Evolutionary conservation across 768 basidiomycete species (phyloP).

Genomic region (Podaxis sp.): DNA sequence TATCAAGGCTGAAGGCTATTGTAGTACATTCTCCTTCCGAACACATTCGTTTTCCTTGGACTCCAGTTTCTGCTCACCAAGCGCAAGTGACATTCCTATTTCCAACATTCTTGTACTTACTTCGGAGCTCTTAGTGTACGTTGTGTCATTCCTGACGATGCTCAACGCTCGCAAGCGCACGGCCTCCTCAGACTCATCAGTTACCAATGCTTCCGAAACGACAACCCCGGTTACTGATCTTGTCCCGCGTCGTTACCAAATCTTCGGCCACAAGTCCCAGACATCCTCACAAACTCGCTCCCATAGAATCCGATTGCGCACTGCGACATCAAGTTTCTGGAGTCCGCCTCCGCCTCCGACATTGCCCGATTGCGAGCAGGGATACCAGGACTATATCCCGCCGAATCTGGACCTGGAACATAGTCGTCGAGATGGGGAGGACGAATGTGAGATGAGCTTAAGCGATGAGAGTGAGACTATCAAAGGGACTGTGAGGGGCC

Average conservation of each 20-base stretch:
- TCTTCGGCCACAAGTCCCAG: conserved; percentile 3
- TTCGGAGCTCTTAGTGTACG: conserved; percentile 38
- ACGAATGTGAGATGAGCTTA: conserved; percentile 3
- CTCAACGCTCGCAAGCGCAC: conserved; percentile 41
- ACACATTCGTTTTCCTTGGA: conserved; percentile 43
- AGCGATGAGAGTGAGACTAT: conserved; percentile 14
- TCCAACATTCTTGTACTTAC: not conserved
- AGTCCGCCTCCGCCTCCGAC: conserved; percentile 18
- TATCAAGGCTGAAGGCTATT: not conserved
- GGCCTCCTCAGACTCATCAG: not conserved
- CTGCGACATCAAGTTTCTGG: conserved; percentile 25
- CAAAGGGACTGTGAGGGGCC: not conserved
- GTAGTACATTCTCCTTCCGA: conserved; percentile 43
- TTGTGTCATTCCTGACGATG: conserved; percentile 47
- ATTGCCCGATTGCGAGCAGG: conserved; percentile 1
- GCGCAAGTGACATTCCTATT: conserved; percentile 28
- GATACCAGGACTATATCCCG: conserved; percentile 3
- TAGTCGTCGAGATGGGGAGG: not conserved
- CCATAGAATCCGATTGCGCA: conserved; percentile 1
- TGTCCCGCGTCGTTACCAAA: not conserved
- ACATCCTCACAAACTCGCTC: conserved; percentile 11
- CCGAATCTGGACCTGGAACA: conserved; percentile 4
- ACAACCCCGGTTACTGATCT: not conserved
- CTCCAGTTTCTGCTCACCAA: conserved; percentile 45
- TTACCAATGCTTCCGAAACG: not conserved